Base-by-base conservation (phyloP, 768 basidiomycete species). In the Sporobolomyces pararoseus region DNA sequence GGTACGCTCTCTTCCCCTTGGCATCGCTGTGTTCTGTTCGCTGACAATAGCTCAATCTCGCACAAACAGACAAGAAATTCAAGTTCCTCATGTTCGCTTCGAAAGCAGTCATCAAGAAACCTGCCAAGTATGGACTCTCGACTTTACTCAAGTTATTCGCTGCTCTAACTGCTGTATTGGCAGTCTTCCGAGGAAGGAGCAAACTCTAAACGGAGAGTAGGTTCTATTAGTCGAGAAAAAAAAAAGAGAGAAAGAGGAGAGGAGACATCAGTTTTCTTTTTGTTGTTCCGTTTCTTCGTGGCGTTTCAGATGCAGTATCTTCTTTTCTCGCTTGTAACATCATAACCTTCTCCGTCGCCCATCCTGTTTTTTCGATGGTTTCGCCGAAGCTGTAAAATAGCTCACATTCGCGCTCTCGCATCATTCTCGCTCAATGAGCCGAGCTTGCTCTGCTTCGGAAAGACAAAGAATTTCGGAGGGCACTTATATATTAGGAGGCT, bases 81-180 rank as follows among this genome's bases (percentile, higher is more conserved):
- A 67, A 67, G 58, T 44, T 54, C 39, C 42, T 67, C 31, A 44
- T 67, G 39, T 23, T 67, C 23, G 59, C 58, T 10, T 61, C 66
- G 23, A 57, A 57, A 19, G 59, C 50, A 17, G 58, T 46, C 37
- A 67, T 67, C 66, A 29, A 44, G 16, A 42, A 32, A 25, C 49
- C 58, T 13, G 4, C 49, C 0, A 25, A 25, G 31, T 66, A 42
- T 27, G 57, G 54, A 29, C 23, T 54, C 9, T 52, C 35, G 29
- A 46, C 37, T 19, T 9, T 67, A 13, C 32, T 61, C 25, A 66
- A 66, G 29, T n/a, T 65, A 12, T 49, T 65, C 14, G 64, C 64
- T 13, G 65, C 37, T 1, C 17, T 66, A 21, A 47, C 55, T 4
- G 47, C 55, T n/a, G 59, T 61, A 2, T 7, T 61, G 4, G 59